Evolutionary conservation across 805 yeast genomes (phyloP).

Genomic region (Kuraishia capsulata): DNA sequence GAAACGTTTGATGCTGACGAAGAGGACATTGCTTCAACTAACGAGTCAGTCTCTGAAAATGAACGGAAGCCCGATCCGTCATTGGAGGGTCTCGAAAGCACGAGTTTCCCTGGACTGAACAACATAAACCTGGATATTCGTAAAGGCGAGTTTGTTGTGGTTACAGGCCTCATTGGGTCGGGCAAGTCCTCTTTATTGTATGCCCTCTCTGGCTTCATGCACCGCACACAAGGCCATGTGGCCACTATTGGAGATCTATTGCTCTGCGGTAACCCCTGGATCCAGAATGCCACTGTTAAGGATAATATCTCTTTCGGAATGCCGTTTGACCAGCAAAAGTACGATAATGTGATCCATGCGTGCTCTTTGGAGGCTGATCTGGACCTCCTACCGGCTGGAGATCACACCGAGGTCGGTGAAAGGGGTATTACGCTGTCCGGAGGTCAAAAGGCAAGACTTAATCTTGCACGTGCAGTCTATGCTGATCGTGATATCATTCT

Average conservation of each 20-base stretch:
- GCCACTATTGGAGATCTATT: conserved; percentile 39
- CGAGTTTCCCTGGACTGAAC: conserved; percentile 41
- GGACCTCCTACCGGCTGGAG: conserved; percentile 41
- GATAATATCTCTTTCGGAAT: conserved; percentile 45
- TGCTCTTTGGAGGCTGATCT: conserved; percentile 42
- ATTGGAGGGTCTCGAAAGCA: conserved; percentile 12
- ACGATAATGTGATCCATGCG: conserved; percentile 33
- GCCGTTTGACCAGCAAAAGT: conserved; percentile 30
- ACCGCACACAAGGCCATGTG: conserved; percentile 35
- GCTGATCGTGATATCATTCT: conserved; percentile 48
- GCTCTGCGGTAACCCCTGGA: conserved; percentile 45
- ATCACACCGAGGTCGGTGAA: conserved; percentile 47
- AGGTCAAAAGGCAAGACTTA: conserved; percentile 56
- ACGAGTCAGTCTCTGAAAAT: not conserved
- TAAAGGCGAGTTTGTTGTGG: conserved; percentile 63
- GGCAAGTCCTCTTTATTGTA: conserved; percentile 62
- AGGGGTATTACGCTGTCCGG: conserved; percentile 54
- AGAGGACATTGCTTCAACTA: conserved; percentile 8
- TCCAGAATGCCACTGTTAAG: conserved; percentile 39
- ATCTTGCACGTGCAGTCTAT: conserved; percentile 64
- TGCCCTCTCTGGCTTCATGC: conserved; percentile 61
- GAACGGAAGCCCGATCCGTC: not conserved
- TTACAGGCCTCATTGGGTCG: conserved; percentile 73
- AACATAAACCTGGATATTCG: conserved; percentile 43
- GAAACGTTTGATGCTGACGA: conserved; percentile 32